Percentiles rank a stretch among this genome's conserved stretches.
These are phyloP conservation scores for Colletotrichum camelliae DNA, from an alignment of 2,329 filamentous ascomycete species.

Conservation along the genomic window DNA sequence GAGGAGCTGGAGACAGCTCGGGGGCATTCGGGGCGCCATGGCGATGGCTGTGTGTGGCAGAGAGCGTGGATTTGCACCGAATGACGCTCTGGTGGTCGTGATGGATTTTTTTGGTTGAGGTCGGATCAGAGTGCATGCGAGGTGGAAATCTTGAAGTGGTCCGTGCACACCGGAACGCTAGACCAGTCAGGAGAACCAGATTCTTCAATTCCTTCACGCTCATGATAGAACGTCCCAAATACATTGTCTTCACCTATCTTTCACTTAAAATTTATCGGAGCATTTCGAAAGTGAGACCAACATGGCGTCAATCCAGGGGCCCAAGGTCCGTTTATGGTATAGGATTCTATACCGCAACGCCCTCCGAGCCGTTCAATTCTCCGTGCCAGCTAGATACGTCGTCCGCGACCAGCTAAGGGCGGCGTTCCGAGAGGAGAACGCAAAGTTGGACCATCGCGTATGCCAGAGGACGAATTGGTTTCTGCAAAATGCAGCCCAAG, in stretches of 20 bases:
- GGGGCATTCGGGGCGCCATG: slow-evolving; percentile 24
- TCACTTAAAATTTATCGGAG: not conserved
- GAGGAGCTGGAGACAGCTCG: slow-evolving; percentile 22
- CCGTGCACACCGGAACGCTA: slow-evolving; percentile 6
- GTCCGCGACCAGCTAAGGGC: slow-evolving; percentile 63
- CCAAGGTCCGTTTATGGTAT: slow-evolving; percentile 68
- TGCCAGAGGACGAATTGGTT: slow-evolving; percentile 74
- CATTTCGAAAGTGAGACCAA: slow-evolving; percentile 29
- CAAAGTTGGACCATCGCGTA: slow-evolving; percentile 52
- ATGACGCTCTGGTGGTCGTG: not conserved
- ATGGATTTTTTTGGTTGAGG: slow-evolving; percentile 24
- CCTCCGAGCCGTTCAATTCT: slow-evolving; percentile 75
- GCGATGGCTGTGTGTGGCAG: not conserved
- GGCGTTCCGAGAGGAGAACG: slow-evolving; percentile 60
- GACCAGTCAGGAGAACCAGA: not conserved
- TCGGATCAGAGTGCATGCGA: slow-evolving; percentile 10
- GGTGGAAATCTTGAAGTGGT: slow-evolving; percentile 13
- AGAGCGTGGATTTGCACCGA: not conserved
- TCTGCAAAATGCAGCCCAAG: slow-evolving; percentile 65
- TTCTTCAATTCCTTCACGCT: not conserved
- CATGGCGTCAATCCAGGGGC: slow-evolving; percentile 14
- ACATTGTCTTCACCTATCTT: not conserved
- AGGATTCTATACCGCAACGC: slow-evolving; percentile 70
- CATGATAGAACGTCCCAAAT: not conserved
- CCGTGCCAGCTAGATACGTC: slow-evolving; percentile 69